Base-by-base conservation (phyloP, 2,329 filamentous ascomycete genomes). In the Trichophyton mentagrophytes region DNA sequence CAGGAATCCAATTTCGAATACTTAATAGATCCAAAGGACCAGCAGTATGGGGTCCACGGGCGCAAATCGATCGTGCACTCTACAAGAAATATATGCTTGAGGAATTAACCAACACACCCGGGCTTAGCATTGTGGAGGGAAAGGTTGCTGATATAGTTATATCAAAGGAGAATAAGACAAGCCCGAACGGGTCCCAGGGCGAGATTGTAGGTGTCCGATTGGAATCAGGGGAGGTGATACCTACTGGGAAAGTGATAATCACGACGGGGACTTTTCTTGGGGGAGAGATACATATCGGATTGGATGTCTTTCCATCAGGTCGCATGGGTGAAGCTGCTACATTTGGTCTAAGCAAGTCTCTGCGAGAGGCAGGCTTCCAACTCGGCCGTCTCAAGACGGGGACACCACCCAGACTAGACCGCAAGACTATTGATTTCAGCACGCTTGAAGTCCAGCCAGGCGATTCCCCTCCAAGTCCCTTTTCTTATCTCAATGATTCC, bases 201-300 rank as follows among this genome's bases (percentile, higher is more conserved):
- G 88, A 82, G 70, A 95, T 96, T 62, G 86, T 85, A 0, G 93
- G 93, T 0, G 87, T 99, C 11, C 80, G 88, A 62, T 78, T 99
- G 38, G 92, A 96, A 71, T 89, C 88, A 55, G 93, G 93, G 33
- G 86, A 95, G 71, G 78, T 95, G 15, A 82, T 99, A 65, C 82
- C 85, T 1, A 89, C 92, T 0, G 84, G 81, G 55, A 85, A 86
- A 64, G 91, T 97, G 40, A 83, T 99, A 25, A 96, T 99, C 66
- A 97, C 93, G 0, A 99, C 93, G 0, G 93, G 93, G 0, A 99
- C 93, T 0, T 99, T 99, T 69, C 76, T 99, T 3, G 88, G 92
- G 9, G 93, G 91, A 17, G 93, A 99, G 73, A 99, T 99, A 64
- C 93, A 99, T 68, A 95, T 99, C 64, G 93, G 90, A 0, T 77